Evolutionary conservation across 202 grass and related monocot species (phyloP), one percentile per base, ranked within the genome.

Genomic region (Hordeum pubiflorum): DNA sequence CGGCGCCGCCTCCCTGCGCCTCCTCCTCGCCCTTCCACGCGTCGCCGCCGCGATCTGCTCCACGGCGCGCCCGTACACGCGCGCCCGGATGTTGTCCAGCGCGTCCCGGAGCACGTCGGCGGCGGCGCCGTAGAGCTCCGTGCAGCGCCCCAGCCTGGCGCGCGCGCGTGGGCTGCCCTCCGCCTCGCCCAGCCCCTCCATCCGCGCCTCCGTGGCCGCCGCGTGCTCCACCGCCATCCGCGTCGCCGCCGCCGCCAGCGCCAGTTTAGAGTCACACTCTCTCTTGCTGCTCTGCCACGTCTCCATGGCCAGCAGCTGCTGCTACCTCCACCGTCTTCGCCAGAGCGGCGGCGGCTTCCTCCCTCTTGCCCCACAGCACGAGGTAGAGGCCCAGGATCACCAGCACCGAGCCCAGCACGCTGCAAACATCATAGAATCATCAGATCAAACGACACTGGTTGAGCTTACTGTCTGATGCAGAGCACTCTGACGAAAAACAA

Each of bases 341-440:
- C 1, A 8, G 40, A 71, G 40, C 69, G 7, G 66, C 37, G 1
- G 70, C 41, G 15, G 84, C 71, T 57, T 97, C 90, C 66, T 83
- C 78, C 80, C 75, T 93, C 81, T 99, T 95, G 58, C 96, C 96
- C 96, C 92, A 99, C 1, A 99, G 80, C 6, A 95, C 90, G 67
- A 91, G 79, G 80, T 99, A 98, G 44, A 95, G 93, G 3, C 96
- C 96, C 23, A 79, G 3, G 33, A 99, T 93, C 59, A 98, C 86
- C 65, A 98, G 83, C 13, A 82, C 52, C 55, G 96, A 91, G 1
- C 96, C 96, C 79, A 98, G 75, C 55, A 95, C 85, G 73, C 96
- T 95, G 88, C 68, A 76, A 76, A 58, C 10, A 73, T 58, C n/a
- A 82, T 23, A 0, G 0, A n/a, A 41, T 41, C 37, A 13, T 41